Evolutionary conservation across 306 rosid genomes (phyloP), one percentile per base, ranked within the genome.

Genomic region (Erythrophleum fordii): DNA sequence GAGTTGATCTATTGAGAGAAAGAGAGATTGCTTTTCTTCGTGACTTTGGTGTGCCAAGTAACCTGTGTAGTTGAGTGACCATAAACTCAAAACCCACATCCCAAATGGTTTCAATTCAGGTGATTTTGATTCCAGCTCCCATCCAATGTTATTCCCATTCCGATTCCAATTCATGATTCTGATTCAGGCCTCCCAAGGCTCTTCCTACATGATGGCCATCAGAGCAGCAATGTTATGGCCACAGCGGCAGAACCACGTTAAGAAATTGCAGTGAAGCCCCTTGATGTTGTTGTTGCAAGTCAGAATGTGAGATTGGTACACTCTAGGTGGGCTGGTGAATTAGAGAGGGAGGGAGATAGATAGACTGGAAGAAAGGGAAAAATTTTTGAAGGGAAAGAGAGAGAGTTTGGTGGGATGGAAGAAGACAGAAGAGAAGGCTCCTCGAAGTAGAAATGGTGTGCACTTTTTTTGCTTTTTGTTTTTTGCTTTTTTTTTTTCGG

Each of bases 181-280:
- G 31, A 56, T 58, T 52, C 59, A 52, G 59, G 59, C 25, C 59
- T 52, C 59, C 6, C 59, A 52, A n/a, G 59, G 59, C 59, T 52
- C 26, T 52, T 52, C 11, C 11, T 6, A 52, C 2, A 4, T 1
- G 8, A 6, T 37, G 42, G 42, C 42, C 42, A 52, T 52, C 25
- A 20, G 26, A 52, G 26, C 23, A n/a, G n/a, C 59, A 52, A 20
- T 52, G 59, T 52, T 49, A 52, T n/a, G 59, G 22, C 18, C 11
- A 23, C 25, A n/a, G 25, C 18, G 12, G 3, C 11, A 52, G 59
- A 52, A n/a, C 11, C 13, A 22, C 25, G 18, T 18, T n/a, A 52
- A n/a, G 59, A 52, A 6, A 48, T 48, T 18, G 18, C 53, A 4
- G 14, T 5, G 18, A 48, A 48, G 17, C 53, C 53, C 20, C 7